These are phyloP conservation scores for Talaromyces albobiverticillius DNA, from an alignment of 2,329 filamentous ascomycete genomes.

Conservation along the genomic window DNA sequence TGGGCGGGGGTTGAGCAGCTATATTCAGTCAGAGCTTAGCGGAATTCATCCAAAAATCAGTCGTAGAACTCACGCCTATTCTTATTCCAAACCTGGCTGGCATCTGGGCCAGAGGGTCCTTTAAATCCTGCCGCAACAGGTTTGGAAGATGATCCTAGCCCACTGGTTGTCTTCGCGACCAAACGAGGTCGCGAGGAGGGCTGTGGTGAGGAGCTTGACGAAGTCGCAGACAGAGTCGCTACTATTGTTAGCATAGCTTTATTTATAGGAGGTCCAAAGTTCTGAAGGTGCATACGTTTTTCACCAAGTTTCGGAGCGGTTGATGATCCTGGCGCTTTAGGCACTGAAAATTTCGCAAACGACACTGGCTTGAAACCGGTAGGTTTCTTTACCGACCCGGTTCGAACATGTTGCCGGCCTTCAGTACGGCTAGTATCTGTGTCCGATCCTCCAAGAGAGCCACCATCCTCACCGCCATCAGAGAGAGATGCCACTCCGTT, in stretches of 20 bases:
- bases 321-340: slow-evolving; percentile 57
- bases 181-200: slow-evolving; percentile 56
- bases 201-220: slow-evolving; percentile 35
- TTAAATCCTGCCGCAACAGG: slow-evolving; percentile 43
- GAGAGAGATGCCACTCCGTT: slow-evolving; percentile 37
- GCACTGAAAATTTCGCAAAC: slow-evolving; percentile 64
- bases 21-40: slow-evolving; percentile 20
- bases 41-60: neutral
- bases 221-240: slow-evolving; percentile 37
- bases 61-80: slow-evolving; percentile 54
- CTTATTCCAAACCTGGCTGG: slow-evolving; percentile 69
- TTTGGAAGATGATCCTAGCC: slow-evolving; percentile 50
- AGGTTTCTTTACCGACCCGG: slow-evolving; percentile 58
- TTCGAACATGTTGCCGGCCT: slow-evolving; percentile 45
- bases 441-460: slow-evolving; percentile 55
- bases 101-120: slow-evolving; percentile 57
- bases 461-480: slow-evolving; percentile 38
- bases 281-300: slow-evolving; percentile 44
- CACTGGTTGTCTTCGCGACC: slow-evolving; percentile 60
- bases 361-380: slow-evolving; percentile 64
- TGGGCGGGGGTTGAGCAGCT: slow-evolving; percentile 53
- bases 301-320: slow-evolving; percentile 52
- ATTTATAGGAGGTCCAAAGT: neutral
- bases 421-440: slow-evolving; percentile 60
- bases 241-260: slow-evolving; percentile 14